A percentile compares a stretch with the other conserved stretches of the same genome.
phyloP scores from a whole-genome alignment of 345 rosid genomes.

The Physaria fendleri region DNA sequence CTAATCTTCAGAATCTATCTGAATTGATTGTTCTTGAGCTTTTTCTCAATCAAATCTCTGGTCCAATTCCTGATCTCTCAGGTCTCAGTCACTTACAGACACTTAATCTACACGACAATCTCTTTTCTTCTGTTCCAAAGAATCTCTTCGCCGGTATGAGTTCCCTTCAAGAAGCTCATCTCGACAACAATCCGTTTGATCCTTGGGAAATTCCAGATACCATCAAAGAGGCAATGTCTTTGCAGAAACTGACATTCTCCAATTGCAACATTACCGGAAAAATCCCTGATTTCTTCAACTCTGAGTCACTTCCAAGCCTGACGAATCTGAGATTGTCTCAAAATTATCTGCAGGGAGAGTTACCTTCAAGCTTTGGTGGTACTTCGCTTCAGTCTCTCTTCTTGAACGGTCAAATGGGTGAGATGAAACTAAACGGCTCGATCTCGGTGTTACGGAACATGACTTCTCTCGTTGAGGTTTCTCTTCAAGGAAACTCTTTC shows the following conservation, averaged over 20 bases:
- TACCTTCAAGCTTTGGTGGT: conserved; percentile 36
- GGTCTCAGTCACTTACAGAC: conserved; percentile 38
- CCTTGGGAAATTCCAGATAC: conserved; percentile 51
- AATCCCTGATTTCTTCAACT: conserved; percentile 46
- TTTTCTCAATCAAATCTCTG: conserved; percentile 40
- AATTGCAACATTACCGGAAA: conserved; percentile 40
- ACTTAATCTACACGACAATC: conserved; percentile 35
- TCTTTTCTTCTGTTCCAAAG: conserved; percentile 39
- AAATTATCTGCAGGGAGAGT: conserved; percentile 46
- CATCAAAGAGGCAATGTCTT: conserved; percentile 35
- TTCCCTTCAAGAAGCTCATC: conserved; percentile 31
- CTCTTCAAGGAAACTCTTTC: conserved; percentile 53
- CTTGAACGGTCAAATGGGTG: conserved; percentile 41
- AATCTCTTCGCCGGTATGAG: conserved; percentile 58
- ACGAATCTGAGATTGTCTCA: conserved; percentile 35
- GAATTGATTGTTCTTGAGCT: conserved; percentile 41
- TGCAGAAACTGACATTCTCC: conserved; percentile 46
- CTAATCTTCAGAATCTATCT: conserved; percentile 44
- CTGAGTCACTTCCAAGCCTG: conserved; percentile 33
- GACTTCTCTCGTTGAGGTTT: conserved; percentile 50
- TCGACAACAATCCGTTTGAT: conserved; percentile 43
- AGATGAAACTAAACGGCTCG: conserved; percentile 43
- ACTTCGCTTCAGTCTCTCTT: conserved; percentile 40
- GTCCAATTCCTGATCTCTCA: conserved; percentile 50
- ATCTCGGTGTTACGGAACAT: conserved; percentile 43